These are phyloP conservation scores for Rhodotorula paludigena DNA, from an alignment of 768 basidiomycete genomes.

Conservation along the genomic window DNA sequence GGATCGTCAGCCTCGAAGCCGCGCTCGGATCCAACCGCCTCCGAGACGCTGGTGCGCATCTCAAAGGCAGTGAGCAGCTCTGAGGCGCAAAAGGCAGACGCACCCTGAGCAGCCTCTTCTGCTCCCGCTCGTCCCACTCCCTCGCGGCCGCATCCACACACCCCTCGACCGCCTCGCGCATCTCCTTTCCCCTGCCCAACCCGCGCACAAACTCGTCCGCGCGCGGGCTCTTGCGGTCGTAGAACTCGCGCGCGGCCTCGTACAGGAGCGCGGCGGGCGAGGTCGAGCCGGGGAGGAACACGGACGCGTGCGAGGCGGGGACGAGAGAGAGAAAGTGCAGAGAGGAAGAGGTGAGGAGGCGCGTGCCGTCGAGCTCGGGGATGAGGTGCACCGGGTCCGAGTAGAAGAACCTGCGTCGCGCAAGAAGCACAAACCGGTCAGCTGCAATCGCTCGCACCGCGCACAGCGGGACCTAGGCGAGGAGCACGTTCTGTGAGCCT, in stretches of 20 bases:
- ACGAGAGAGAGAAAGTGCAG: slow-evolving; percentile 93
- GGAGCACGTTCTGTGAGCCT: background rate
- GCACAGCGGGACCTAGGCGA: background rate
- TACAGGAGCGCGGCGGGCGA: slow-evolving; percentile 85
- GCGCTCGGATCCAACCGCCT: too few species aligned
- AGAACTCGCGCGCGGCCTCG: slow-evolving; percentile 86
- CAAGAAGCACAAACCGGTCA: background rate
- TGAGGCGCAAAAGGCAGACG: slow-evolving; percentile 29
- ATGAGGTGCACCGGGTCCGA: slow-evolving; percentile 67
- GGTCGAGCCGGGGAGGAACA: slow-evolving; percentile 88
- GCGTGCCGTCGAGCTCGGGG: slow-evolving; percentile 82
- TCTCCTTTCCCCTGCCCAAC: slow-evolving; percentile 66
- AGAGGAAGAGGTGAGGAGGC: slow-evolving; percentile 68
- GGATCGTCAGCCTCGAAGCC: too few species aligned
- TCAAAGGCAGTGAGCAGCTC: background rate
- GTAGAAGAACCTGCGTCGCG: slow-evolving; percentile 65
- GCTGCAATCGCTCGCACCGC: background rate
- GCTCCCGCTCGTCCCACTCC: slow-evolving; percentile 88
- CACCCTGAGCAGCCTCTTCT: slow-evolving; percentile 76
- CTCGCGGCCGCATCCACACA: slow-evolving; percentile 89
- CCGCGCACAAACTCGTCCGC: slow-evolving; percentile 87
- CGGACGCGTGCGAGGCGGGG: slow-evolving; percentile 75
- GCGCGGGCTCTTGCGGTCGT: slow-evolving; percentile 67
- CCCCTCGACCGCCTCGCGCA: slow-evolving; percentile 79
- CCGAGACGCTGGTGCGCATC: too few species aligned